Evolutionary conservation across 1,139 yeast species (phyloP), one percentile per base, ranked within the genome.

Genomic region (Spathaspora sp.): DNA sequence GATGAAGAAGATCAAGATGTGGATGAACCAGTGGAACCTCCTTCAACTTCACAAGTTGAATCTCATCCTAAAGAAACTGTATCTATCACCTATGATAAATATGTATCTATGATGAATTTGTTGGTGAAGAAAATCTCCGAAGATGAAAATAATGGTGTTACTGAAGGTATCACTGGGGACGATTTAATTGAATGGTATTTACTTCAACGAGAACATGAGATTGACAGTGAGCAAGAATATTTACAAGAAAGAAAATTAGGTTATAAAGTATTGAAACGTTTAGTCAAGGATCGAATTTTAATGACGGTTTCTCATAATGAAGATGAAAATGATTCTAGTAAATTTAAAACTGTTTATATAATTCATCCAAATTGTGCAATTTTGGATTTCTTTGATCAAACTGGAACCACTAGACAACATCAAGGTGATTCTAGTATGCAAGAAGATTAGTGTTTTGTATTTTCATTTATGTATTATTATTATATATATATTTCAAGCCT

Each of bases 291-390:
- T 61, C 81, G 88, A 59, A 83, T 93, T 39, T 75, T 93, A 58
- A 83, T 93, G 89, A 84, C 83, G 56, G 84, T 95, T 42, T 80
- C 81, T 27, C 90, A 89, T 43, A 81, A 76, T 43, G 71, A 72
- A 13, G 75, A 71, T 26, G 64, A 72, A 25, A 39, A 48, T 3
- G 53, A 63, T 26, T 57, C 60, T 38, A 67, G 63, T 20, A 60
- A 48, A 25, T 60, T 47, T 47, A 61, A 56, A 47, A 60, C 60
- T 17, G 69, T 85, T 33, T 89, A 86, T 60, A 89, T 89, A 36
- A 73, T 90, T 49, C 98, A 93, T 71, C 98, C 98, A 45, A 91
- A 93, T 64, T 87, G 91, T 69, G 86, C 89, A 16, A 81, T 86
- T 50, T 74, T 84, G 54, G 93, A 85, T 51, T 74, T 73, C 59